These are phyloP conservation scores for Boletus tomentosulus DNA, from an alignment of 768 basidiomycete species.

Conservation along the genomic window DNA sequence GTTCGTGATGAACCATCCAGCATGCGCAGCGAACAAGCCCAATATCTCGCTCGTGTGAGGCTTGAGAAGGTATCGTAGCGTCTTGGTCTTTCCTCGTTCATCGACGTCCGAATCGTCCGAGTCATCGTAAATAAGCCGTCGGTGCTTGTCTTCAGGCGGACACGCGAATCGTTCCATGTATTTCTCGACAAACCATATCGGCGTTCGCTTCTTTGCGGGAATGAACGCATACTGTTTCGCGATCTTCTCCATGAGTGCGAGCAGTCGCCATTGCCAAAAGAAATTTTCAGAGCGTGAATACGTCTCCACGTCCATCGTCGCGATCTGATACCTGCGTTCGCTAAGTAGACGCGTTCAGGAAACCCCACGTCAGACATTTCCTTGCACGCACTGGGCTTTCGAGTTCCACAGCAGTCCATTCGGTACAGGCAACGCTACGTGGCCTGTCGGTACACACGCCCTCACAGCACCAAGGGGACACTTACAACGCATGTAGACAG, in stretches of 20 bases:
- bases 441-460: neutral
- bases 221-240: conserved; percentile 32
- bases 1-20: conserved; percentile 55
- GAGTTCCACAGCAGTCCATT: conserved; percentile 32
- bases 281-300: conserved; percentile 45
- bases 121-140: conserved; percentile 35
- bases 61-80: conserved; percentile 42
- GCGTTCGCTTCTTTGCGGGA: conserved; percentile 36
- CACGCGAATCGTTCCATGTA: conserved; percentile 35
- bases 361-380: neutral
- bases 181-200: conserved; percentile 45
- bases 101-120: conserved; percentile 26
- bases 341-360: conserved; percentile 25
- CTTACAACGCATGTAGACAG: conserved; percentile 40
- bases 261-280: conserved; percentile 47
- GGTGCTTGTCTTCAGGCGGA: conserved; percentile 23
- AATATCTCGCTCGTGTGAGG: conserved; percentile 50
- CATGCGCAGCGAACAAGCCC: conserved; percentile 49
- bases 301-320: conserved; percentile 43
- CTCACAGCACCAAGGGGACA: neutral
- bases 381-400: conserved; percentile 24
- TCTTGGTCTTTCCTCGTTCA: conserved; percentile 25
- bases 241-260: conserved; percentile 46
- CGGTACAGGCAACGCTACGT: conserved; percentile 26
- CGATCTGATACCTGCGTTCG: conserved; percentile 41